Conservation (phyloP, 352 stramenopile species). For the Globisporangium canariense region DNA sequence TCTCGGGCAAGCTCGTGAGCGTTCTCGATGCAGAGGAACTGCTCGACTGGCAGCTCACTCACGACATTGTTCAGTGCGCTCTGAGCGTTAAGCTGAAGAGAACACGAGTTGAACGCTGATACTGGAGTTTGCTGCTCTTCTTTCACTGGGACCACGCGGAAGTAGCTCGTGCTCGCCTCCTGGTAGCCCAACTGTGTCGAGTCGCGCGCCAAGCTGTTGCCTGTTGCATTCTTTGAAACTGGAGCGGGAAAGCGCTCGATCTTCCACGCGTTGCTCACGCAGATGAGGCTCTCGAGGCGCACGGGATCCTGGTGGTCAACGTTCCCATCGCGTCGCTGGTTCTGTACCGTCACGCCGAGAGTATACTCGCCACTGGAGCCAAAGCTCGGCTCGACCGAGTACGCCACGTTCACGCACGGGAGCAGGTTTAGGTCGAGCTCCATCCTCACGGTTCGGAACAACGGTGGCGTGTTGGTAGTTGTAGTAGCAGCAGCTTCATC, state of each 20-base stretch:
- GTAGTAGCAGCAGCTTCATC: constrained; percentile 15
- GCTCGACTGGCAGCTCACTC: constrained; percentile 41
- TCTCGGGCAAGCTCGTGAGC: constrained; percentile 42
- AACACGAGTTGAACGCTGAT: constrained; percentile 14
- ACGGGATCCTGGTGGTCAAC: constrained; percentile 28
- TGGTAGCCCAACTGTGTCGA: constrained; percentile 49
- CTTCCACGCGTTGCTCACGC: constrained; percentile 60
- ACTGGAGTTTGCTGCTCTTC: neutral
- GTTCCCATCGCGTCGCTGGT: constrained; percentile 34
- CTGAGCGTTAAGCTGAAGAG: constrained; percentile 21
- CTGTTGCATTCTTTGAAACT: neutral
- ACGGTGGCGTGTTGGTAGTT: constrained; percentile 10
- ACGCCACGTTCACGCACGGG: constrained; percentile 56
- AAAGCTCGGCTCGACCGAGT: constrained; percentile 72
- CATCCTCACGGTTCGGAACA: constrained; percentile 43
- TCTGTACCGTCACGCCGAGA: constrained; percentile 65
- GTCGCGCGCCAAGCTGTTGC: constrained; percentile 21
- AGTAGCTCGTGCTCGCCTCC: constrained; percentile 79
- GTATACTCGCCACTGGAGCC: constrained; percentile 62
- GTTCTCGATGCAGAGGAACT: constrained; percentile 79
- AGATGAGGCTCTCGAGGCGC: constrained; percentile 51
- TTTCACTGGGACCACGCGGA: constrained; percentile 45
- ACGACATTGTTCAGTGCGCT: constrained; percentile 17
- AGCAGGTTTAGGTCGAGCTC: constrained; percentile 60
- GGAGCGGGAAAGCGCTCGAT: constrained; percentile 38